Percentiles rank a stretch among this genome's conserved stretches.
These are phyloP conservation scores for Colletotrichum eremochloae DNA, from an alignment of 2,329 filamentous ascomycete species.

Conservation along the genomic window DNA sequence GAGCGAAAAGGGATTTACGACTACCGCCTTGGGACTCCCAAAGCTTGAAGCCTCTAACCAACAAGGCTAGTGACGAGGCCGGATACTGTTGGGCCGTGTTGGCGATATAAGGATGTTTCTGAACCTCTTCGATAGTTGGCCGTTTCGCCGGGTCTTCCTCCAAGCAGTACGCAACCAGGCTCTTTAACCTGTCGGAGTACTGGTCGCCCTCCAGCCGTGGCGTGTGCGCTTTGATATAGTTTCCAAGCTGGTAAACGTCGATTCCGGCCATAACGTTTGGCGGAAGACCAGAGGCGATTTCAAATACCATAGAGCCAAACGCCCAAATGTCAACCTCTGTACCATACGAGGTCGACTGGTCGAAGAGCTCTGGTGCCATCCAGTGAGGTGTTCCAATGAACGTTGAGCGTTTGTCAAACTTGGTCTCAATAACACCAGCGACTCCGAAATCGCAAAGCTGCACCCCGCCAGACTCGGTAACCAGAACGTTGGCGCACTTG, in stretches of 20 bases:
- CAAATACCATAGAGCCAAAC: constrained; percentile 83
- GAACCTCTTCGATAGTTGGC: constrained; percentile 77
- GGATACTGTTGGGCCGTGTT: constrained; percentile 75
- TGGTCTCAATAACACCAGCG: constrained; percentile 81
- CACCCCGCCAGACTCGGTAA: constrained; percentile 81
- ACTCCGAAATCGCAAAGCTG: constrained; percentile 91
- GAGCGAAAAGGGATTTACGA: constrained; percentile 73
- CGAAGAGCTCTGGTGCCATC: constrained; percentile 87
- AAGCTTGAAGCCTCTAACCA: constrained; percentile 79
- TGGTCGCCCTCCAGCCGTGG: constrained; percentile 79
- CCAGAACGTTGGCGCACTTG: constrained; percentile 83
- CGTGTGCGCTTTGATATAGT: constrained; percentile 70
- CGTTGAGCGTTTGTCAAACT: constrained; percentile 82
- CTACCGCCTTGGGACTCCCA: constrained; percentile 83
- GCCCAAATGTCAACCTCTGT: constrained; percentile 88
- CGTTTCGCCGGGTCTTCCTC: constrained; percentile 76
- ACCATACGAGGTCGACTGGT: constrained; percentile 73
- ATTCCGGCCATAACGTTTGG: constrained; percentile 74
- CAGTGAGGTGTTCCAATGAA: constrained; percentile 87
- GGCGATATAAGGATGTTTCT: constrained; percentile 77
- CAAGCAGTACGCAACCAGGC: constrained; percentile 80
- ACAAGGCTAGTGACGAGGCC: constrained; percentile 70
- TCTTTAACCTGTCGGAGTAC: constrained; percentile 77
- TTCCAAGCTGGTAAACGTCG: constrained; percentile 61
- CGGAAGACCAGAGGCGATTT: constrained; percentile 83